Evolutionary conservation across 345 rosid species (phyloP).

Genomic region (Zanthoxylum bungeanum): DNA sequence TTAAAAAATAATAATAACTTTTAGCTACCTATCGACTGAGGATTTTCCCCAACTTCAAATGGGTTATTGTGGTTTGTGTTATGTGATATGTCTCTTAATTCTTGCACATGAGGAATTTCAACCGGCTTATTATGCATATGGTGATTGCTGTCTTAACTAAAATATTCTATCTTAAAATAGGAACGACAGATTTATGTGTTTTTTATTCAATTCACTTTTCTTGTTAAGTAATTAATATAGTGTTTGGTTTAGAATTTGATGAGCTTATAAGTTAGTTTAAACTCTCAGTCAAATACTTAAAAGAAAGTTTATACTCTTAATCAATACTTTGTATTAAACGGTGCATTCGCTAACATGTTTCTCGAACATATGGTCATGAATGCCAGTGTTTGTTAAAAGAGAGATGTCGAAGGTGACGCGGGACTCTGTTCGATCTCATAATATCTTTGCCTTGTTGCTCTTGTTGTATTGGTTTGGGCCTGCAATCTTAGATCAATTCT

Average conservation of each 20-base stretch:
- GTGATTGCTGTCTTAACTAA: background rate
- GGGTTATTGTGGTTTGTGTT: background rate
- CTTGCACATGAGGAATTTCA: background rate
- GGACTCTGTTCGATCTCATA: conserved; percentile 80
- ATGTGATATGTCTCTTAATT: background rate
- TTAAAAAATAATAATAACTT: no score
- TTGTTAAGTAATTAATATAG: background rate
- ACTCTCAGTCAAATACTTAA: no score
- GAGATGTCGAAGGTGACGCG: conserved; percentile 73
- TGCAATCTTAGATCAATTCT: conserved; percentile 65
- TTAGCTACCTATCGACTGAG: no score
- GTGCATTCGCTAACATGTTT: conserved; percentile 28
- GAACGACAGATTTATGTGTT: background rate
- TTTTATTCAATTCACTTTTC: background rate
- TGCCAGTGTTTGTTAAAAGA: conserved; percentile 78
- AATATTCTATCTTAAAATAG: background rate
- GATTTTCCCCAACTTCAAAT: no score
- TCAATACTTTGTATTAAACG: no score
- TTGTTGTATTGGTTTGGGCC: conserved; percentile 81
- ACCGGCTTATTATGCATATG: background rate
- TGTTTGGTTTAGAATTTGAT: no score
- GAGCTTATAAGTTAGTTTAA: no score
- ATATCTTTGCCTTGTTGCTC: conserved; percentile 75
- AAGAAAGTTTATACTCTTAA: no score
- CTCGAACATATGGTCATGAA: conserved; percentile 92